phyloP scores from a whole-genome alignment of 2,329 filamentous ascomycete genomes.

The Chalaropsis ovoidea region DNA sequence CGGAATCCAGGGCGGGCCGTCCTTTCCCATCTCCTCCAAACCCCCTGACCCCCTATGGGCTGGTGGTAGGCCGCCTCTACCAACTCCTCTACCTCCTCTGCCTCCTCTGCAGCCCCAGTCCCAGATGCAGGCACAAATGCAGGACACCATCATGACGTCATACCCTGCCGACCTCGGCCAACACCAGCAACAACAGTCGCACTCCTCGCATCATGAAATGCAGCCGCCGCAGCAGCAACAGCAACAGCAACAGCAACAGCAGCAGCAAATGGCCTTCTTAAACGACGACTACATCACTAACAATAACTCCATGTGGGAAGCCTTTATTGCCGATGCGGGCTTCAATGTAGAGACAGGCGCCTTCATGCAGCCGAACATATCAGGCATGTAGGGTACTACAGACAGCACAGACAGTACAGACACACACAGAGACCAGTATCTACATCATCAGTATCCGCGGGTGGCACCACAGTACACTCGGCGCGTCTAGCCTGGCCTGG shows the following conservation, averaged over 20 bases:
- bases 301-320: slow-evolving; percentile 30
- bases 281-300: slow-evolving; percentile 22
- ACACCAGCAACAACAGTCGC: slow-evolving; percentile 19
- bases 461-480: slow-evolving; percentile 11
- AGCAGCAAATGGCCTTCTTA: slow-evolving; percentile 19
- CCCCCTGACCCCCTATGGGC: not conserved
- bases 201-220: slow-evolving; percentile 23
- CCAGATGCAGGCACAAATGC: not conserved
- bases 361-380: slow-evolving; percentile 19
- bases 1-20: not conserved
- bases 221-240: slow-evolving; percentile 7
- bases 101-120: not conserved
- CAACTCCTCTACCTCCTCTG: not conserved
- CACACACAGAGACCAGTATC: not conserved
- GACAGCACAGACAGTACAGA: too few relatives aligned
- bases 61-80: not conserved
- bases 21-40: slow-evolving; percentile 12
- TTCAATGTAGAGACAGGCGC: slow-evolving; percentile 28
- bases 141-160: not conserved
- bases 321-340: slow-evolving; percentile 30
- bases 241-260: not conserved
- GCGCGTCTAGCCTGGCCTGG: not conserved
- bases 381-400: not conserved
- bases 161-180: slow-evolving; percentile 1
- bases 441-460: not conserved